Evolutionary conservation across 2,329 filamentous ascomycete species (phyloP), one percentile per base, ranked within the genome.

Genomic region (Pestalotiopsis sp.): DNA sequence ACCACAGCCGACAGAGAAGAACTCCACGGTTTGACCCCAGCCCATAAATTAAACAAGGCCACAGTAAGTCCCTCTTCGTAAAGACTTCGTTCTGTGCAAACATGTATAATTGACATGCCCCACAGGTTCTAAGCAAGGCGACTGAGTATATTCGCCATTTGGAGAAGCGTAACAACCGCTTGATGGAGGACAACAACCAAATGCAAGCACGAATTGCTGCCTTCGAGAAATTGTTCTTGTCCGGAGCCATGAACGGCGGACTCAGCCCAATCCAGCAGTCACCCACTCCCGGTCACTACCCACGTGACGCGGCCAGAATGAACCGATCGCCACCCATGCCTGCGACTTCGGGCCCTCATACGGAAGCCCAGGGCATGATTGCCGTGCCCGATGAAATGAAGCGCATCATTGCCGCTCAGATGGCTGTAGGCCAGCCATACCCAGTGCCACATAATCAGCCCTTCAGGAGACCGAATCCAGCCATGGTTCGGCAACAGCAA

Each of bases 41-140:
- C 94, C 5, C 95, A 97, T 82, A 98, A 98, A 80, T 85, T 98
- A 36, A 98, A 98, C 84, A 98, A 98, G 81, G 95, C 95, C n/a
- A 98, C 95, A 2, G 94, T 91, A 81, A 66, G 76, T 76, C 25
- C n/a, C 38, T 11, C 20, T 20, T 31, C 36, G 9, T 31, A 20
- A 11, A 58, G 17, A 13, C 63, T 31, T n/a, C 11, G 25, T 23
- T 12, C 17, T 61, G 49, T 23, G 7, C 17, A 61, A n/a, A 71
- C 76, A 76, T 67, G 76, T 63, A 36, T 36, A 20, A 67, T 57
- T 71, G 38, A 66, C 14, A 38, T 31, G 11, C 14, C 6, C 5
- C 64, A 27, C 56, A 90, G 87, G 87, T 98, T 65, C 83, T 98
- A 58, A 95, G 94, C 72, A 98, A 98, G 80, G 95, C 95, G 2